phyloP scores from a whole-genome alignment of 495 filamentous ascomycete species.

The Podospora pseudopauciseta region DNA sequence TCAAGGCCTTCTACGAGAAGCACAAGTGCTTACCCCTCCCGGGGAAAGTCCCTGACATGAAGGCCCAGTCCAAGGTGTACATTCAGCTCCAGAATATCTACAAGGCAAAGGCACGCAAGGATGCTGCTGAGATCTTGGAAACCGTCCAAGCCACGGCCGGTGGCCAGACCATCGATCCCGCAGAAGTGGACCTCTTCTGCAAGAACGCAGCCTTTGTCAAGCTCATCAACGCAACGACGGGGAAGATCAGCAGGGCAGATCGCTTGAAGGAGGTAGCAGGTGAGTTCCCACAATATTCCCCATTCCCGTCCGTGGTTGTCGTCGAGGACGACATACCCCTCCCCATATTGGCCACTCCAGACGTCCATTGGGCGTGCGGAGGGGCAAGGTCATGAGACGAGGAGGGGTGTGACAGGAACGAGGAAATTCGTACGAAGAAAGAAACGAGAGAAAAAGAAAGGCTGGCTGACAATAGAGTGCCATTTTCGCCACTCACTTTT shows the following conservation, averaged over 20 bases:
- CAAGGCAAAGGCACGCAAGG: conserved; percentile 79
- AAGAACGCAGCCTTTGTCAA: conserved; percentile 94
- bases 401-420: conserved; percentile 9
- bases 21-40: conserved; percentile 76
- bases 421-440: conserved; percentile 11
- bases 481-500: conserved; percentile 13
- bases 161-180: conserved; percentile 57
- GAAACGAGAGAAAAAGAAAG: conserved; percentile 4
- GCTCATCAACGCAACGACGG: conserved; percentile 57
- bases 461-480: conserved; percentile 1
- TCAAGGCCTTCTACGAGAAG: conserved; percentile 67
- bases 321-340: not conserved
- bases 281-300: conserved; percentile 23
- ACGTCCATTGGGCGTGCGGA: not conserved
- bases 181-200: conserved; percentile 90
- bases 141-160: conserved; percentile 59
- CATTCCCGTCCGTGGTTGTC: not conserved
- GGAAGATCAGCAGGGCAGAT: conserved; percentile 22
- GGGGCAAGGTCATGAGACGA: not conserved
- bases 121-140: conserved; percentile 70
- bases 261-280: conserved; percentile 32
- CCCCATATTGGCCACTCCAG: conserved; percentile 4
- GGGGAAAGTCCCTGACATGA: conserved; percentile 94
- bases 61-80: conserved; percentile 89
- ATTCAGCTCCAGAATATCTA: conserved; percentile 90